Evolutionary conservation across 805 yeast genomes (phyloP), one percentile per base, ranked within the genome.

Genomic region (Priceomyces carsonii): DNA sequence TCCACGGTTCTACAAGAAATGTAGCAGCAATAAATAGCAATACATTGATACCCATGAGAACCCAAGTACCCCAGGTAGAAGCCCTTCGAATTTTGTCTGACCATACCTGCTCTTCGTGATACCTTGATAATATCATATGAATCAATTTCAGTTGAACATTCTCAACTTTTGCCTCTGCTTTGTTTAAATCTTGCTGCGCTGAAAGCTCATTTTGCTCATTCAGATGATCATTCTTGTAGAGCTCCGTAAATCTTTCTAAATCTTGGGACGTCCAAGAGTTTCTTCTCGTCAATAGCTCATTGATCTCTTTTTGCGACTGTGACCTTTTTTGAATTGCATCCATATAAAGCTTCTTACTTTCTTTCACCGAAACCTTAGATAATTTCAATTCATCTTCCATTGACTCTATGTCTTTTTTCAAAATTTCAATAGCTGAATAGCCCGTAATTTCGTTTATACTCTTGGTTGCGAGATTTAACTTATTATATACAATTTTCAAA

Each of bases 101-200:
- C 98, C 99, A 93, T 6, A 93, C 79, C 59, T 93, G 98, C 53
- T 93, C 99, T 57, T 93, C 98, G 44, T 91, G 96, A 51, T 93
- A 93, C 47, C 98, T 69, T 2, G 89, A 80, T 51, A 91, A 68
- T 12, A 93, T 93, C 40, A 86, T 82, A 38, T 80, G 80, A 12
- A 88, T 81, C 30, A 89, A 62, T 38, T 73, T 76, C 36, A 79
- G 73, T 46, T 85, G 91, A 13, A 82, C 59, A 7, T 80, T 80
- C 37, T 89, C 96, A 26, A 82, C 85, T 30, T 60, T 55, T 2
- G 51, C 55, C 47, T 90, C 97, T 1, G 79, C 68, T 17, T 64
- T 59, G 15, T 69, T 71, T 26, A 90, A 65, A 8, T 53, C 48
- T 7, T 44, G 46, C 28, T 77, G 75, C 1, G 86, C 64, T 3